These are phyloP conservation scores for Talaromyces rugulosus DNA, from an alignment of 2,329 filamentous ascomycete genomes.

Conservation along the genomic window DNA sequence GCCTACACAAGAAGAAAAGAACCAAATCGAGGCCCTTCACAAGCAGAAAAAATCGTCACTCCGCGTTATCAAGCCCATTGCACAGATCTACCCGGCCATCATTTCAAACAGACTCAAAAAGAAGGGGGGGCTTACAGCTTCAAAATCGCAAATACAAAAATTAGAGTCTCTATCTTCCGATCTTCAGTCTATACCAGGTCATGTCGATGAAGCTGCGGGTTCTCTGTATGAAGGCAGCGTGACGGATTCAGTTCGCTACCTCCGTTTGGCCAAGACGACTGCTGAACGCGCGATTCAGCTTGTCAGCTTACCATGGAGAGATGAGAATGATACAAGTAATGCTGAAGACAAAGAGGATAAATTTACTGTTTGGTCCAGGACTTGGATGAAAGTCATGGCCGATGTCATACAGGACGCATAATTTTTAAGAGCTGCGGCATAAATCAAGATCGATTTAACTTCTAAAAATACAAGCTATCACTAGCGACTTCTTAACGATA, in stretches of 20 bases:
- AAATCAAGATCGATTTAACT: constrained; percentile 3
- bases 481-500: background rate
- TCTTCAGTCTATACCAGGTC: constrained; percentile 34
- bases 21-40: constrained; percentile 29
- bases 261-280: constrained; percentile 27
- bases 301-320: constrained; percentile 63
- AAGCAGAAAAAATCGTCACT: constrained; percentile 39
- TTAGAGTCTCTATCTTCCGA: constrained; percentile 33
- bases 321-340: constrained; percentile 39
- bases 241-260: constrained; percentile 28
- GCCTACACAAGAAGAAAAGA: constrained; percentile 18
- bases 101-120: constrained; percentile 38
- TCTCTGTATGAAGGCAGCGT: constrained; percentile 41
- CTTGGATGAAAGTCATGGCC: constrained; percentile 47
- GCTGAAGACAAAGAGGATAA: constrained; percentile 62
- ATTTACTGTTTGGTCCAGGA: constrained; percentile 71
- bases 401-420: constrained; percentile 32
- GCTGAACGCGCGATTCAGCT: constrained; percentile 68
- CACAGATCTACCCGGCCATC: constrained; percentile 42
- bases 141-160: constrained; percentile 18
- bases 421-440: background rate
- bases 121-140: constrained; percentile 22
- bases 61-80: constrained; percentile 40
- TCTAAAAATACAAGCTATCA: background rate
- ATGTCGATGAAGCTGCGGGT: constrained; percentile 44